A percentile compares a stretch with the other conserved stretches of the same genome.
Conservation (phyloP, 352 stramenopile species). For the Globisporangium paddicum region DNA sequence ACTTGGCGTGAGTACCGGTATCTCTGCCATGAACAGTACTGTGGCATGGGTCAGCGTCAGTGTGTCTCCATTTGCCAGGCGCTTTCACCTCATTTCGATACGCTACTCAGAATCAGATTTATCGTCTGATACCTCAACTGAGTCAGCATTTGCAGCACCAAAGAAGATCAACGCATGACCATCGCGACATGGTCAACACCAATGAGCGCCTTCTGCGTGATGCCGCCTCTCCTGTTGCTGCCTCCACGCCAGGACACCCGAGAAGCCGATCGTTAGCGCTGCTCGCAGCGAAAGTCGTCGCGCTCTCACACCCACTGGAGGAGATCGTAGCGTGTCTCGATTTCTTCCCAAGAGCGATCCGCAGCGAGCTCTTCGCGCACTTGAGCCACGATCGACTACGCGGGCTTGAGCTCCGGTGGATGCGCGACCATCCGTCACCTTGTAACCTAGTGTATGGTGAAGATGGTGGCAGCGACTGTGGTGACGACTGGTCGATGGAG, state of each 20-base stretch:
- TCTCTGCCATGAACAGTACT: too few species aligned
- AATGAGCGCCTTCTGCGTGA: neutral
- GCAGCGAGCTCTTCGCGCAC: conserved; percentile 33
- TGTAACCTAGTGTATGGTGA: too few species aligned
- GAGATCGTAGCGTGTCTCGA: conserved; percentile 39
- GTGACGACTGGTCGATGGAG: conserved; percentile 14
- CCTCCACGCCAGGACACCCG: neutral
- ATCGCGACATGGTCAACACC: neutral
- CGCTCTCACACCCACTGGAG: conserved; percentile 25
- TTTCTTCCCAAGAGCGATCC: conserved; percentile 34
- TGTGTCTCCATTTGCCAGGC: too few species aligned
- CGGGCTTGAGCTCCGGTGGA: conserved; percentile 41
- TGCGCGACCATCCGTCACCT: neutral
- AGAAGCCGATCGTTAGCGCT: conserved; percentile 16
- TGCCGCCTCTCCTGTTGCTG: too few species aligned
- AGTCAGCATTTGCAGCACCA: too few species aligned
- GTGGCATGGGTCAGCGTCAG: too few species aligned
- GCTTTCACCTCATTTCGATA: too few species aligned
- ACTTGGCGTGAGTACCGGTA: too few species aligned
- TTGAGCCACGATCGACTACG: conserved; percentile 39
- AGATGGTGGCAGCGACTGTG: conserved; percentile 9
- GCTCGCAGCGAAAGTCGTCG: conserved; percentile 24
- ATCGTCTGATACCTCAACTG: too few species aligned
- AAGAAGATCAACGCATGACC: too few species aligned
- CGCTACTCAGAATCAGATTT: too few species aligned